Evolutionary conservation across 306 rosid species (phyloP), one percentile per base, ranked within the genome.

Genomic region (Alnus rubra): DNA sequence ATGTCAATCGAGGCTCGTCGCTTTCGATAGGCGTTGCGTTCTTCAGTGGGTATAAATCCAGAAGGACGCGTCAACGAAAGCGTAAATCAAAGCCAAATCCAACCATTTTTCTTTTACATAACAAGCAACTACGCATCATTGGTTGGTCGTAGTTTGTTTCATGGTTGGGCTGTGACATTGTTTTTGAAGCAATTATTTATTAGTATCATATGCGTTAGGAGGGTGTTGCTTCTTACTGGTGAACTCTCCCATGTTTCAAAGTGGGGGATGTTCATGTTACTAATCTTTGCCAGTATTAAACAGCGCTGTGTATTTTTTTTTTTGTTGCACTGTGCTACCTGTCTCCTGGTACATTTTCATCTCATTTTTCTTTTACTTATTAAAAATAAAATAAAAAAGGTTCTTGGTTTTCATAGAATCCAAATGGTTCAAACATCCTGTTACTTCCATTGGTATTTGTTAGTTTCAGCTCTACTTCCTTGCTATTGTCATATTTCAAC

Each of bases 11-110:
- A n/a, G 18, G 16, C 35, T 67, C 10, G 4, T 85, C 82, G 95
- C 97, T 90, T 94, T 86, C 15, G 94, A 94, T 87, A 92, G 96
- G 96, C 97, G 92, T 94, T 90, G 85, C 91, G 94, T 94, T 89
- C 88, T 60, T 87, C 84, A 78, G 65, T 60, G 81, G 78, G 76
- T 63, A 75, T 77, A 4, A 70, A 80, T 81, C 86, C 88, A 48
- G 88, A 90, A 80, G 89, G 86, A 82, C 92, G 98, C 18, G 91
- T 94, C 96, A 92, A 92, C 91, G 94, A 71, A 92, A 90, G 94
- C 97, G 89, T 92, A 90, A 37, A 92, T 9, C 18, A 65, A 64
- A 31, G 65, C 69, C 88, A 86, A 87, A 52, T 69, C 60, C 81
- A 80, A 80, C 74, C 10, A 30, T 47, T 3, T 67, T 55, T 76